Evolutionary conservation across 2,329 filamentous ascomycete species (phyloP).

Genomic region (Chaetomium strumarium): DNA sequence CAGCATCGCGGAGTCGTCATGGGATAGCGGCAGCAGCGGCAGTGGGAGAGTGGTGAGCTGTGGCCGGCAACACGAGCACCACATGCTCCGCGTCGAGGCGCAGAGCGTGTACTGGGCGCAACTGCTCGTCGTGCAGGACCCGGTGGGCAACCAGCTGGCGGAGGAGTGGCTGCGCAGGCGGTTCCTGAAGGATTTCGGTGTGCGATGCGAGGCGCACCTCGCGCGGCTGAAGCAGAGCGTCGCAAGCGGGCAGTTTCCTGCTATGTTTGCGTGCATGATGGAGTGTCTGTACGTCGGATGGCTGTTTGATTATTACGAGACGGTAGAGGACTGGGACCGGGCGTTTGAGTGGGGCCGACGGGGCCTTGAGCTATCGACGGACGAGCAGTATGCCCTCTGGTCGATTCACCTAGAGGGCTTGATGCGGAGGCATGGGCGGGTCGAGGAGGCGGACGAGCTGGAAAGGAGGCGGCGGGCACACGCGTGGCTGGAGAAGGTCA

Average conservation of each 20-base stretch:
- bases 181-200: constrained; percentile 17
- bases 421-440: constrained; percentile 19
- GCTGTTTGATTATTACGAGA: constrained; percentile 24
- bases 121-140: constrained; percentile 20
- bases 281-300: constrained; percentile 21
- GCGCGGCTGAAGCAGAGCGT: neutral
- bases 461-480: constrained; percentile 14
- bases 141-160: constrained; percentile 16
- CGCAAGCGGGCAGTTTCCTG: constrained; percentile 9
- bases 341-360: constrained; percentile 18
- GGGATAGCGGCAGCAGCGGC: neutral
- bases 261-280: constrained; percentile 18
- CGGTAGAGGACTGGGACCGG: constrained; percentile 17
- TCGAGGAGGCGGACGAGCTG: constrained; percentile 21
- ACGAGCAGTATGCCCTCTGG: constrained; percentile 25
- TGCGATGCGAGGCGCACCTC: constrained; percentile 9
- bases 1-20: neutral
- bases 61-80: constrained; percentile 12
- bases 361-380: constrained; percentile 17
- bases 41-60: neutral
- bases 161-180: constrained; percentile 17
- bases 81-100: constrained; percentile 23
- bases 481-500: constrained; percentile 21
- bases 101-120: constrained; percentile 25
- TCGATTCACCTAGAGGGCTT: constrained; percentile 23